Evolutionary conservation across 345 rosid genomes (phyloP).

Genomic region (Cardamine resedifolia): DNA sequence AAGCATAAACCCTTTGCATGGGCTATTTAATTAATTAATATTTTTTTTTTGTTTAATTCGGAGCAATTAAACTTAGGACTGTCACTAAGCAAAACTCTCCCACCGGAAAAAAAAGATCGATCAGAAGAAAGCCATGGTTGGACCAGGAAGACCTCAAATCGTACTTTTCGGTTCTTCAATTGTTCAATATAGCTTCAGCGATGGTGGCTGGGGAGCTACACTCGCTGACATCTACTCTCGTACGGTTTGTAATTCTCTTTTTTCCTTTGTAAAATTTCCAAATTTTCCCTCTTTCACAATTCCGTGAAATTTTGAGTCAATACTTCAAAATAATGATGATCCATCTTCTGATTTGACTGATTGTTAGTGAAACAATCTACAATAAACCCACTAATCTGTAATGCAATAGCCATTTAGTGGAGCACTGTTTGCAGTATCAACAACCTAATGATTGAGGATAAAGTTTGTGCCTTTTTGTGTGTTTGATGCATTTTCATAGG

Average conservation of each 20-base stretch:
- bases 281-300: not conserved
- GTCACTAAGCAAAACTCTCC: not conserved
- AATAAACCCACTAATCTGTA: not conserved
- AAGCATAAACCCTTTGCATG: slow-evolving; percentile 1
- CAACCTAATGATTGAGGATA: slow-evolving; percentile 26
- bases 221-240: slow-evolving; percentile 81
- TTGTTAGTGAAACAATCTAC: not conserved
- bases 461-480: not conserved
- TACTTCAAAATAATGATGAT: not conserved
- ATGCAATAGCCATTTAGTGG: not conserved
- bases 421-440: not conserved
- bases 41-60: not conserved
- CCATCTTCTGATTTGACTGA: not conserved
- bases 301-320: not conserved
- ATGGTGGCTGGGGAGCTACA: slow-evolving; percentile 82
- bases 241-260: slow-evolving; percentile 41
- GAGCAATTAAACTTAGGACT: not conserved
- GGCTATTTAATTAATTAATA: not conserved
- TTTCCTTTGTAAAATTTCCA: not conserved
- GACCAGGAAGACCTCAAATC: slow-evolving; percentile 78
- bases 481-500: slow-evolving; percentile 44
- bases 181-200: slow-evolving; percentile 65
- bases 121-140: slow-evolving; percentile 56
- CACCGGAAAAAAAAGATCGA: not conserved
- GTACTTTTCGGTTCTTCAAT: slow-evolving; percentile 96